phyloP scores from a whole-genome alignment of 2,329 filamentous ascomycete genomes.

The Purpureocillium takamizusanense region DNA sequence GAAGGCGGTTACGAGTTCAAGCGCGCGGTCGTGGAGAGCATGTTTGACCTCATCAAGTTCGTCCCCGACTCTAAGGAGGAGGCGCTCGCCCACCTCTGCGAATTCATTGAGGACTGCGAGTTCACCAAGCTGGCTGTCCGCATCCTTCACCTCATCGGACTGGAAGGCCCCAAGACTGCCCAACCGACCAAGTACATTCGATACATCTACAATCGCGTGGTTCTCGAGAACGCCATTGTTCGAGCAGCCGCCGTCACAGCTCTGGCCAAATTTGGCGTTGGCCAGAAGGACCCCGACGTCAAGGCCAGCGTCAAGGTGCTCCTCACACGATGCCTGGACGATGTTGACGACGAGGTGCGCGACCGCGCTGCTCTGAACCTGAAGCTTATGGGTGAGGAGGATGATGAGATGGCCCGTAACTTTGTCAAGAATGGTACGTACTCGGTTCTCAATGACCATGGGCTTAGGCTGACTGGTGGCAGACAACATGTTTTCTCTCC shows the following conservation, averaged over 20 bases:
- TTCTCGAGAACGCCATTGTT: conserved; percentile 93
- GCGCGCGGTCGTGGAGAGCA: conserved; percentile 93
- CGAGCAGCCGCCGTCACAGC: conserved; percentile 92
- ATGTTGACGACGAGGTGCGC: conserved; percentile 94
- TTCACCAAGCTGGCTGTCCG: conserved; percentile 96
- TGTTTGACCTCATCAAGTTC: conserved; percentile 99
- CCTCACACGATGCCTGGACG: conserved; percentile 86
- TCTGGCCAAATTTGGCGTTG: conserved; percentile 92
- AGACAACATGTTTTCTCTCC: conserved; percentile 94
- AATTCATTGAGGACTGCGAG: conserved; percentile 99
- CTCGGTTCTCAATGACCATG: not conserved
- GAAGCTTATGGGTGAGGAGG: conserved; percentile 84
- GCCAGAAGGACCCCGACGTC: conserved; percentile 91
- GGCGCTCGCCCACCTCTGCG: conserved; percentile 88
- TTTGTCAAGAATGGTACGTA: conserved; percentile 87
- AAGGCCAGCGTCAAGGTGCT: conserved; percentile 93
- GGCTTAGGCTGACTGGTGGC: conserved; percentile 1
- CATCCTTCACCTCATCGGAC: conserved; percentile 85
- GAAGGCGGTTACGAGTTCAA: conserved; percentile 99
- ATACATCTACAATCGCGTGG: conserved; percentile 98
- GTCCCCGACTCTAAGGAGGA: conserved; percentile 78
- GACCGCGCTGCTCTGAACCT: conserved; percentile 92
- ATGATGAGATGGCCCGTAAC: conserved; percentile 73
- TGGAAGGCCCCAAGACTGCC: conserved; percentile 89
- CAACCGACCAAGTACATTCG: conserved; percentile 98